phyloP scores from a whole-genome alignment of 2,329 filamentous ascomycete genomes.

The Exserohilum turcica region DNA sequence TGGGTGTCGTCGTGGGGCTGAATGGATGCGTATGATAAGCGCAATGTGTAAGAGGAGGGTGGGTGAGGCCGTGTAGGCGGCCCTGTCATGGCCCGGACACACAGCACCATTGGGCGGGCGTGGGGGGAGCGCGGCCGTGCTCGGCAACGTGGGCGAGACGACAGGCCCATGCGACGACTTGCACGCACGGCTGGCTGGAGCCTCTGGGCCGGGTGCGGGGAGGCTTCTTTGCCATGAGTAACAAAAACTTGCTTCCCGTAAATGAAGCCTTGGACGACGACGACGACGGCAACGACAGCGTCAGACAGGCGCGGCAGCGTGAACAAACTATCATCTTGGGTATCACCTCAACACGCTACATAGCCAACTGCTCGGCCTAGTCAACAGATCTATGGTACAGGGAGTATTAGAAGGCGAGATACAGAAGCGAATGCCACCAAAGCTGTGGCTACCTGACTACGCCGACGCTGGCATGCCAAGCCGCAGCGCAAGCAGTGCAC shows the following conservation, averaged over 20 bases:
- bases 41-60: conserved; percentile 18
- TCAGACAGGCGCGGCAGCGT: conserved; percentile 2
- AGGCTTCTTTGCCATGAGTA: conserved; percentile 12
- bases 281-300: no score
- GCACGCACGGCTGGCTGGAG: conserved; percentile 4
- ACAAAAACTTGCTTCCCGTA: conserved; percentile 19
- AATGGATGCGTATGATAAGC: conserved; percentile 29
- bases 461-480: conserved; percentile 69
- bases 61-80: conserved; percentile 19
- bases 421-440: conserved; percentile 16
- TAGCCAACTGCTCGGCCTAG: conserved; percentile 28
- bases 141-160: conserved; percentile 19
- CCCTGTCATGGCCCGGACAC: conserved; percentile 12
- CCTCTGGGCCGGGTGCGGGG: conserved; percentile 13
- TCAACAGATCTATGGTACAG: conserved; percentile 40
- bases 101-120: conserved; percentile 4
- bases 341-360: conserved; percentile 42
- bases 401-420: conserved; percentile 34
- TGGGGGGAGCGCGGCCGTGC: conserved; percentile 9
- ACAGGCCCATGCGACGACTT: conserved; percentile 21
- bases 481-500: conserved; percentile 84
- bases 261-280: conserved; percentile 14
- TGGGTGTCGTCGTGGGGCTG: conserved; percentile 39
- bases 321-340: conserved; percentile 36
- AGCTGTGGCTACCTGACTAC: conserved; percentile 25